Percentiles rank a stretch among this genome's conserved stretches.
These are phyloP conservation scores for Candida endomychidarum DNA, from an alignment of 805 yeast species.

Conservation along the genomic window DNA sequence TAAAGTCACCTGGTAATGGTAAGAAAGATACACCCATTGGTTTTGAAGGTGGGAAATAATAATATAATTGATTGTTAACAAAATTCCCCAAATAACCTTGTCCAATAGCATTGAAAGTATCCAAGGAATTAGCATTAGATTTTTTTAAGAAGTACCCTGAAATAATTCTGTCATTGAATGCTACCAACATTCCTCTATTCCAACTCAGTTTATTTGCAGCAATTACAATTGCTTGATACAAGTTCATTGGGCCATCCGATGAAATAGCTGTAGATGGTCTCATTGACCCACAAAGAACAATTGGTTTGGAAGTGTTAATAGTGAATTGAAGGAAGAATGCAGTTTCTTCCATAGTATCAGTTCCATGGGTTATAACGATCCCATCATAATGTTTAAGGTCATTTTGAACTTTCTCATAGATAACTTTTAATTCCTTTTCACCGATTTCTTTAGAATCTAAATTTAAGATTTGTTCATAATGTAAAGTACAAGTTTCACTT, in stretches of 20 bases:
- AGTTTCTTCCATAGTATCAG: constrained; percentile 68
- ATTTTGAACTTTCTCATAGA: constrained; percentile 47
- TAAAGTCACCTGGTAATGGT: constrained; percentile 23
- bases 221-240: constrained; percentile 66
- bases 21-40: constrained; percentile 48
- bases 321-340: constrained; percentile 60
- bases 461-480: constrained; percentile 62
- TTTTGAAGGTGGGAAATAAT: constrained; percentile 60
- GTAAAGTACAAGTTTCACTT: constrained; percentile 51
- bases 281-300: constrained; percentile 73
- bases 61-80: constrained; percentile 64
- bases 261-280: constrained; percentile 70
- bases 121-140: constrained; percentile 67
- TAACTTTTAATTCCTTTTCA: constrained; percentile 42
- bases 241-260: constrained; percentile 72
- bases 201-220: constrained; percentile 52
- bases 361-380: constrained; percentile 69
- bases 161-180: constrained; percentile 66
- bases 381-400: constrained; percentile 52
- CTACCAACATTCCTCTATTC: constrained; percentile 62
- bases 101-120: constrained; percentile 65
- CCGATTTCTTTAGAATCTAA: constrained; percentile 61
- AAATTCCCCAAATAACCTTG: constrained; percentile 73
- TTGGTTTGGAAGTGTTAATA: constrained; percentile 46
- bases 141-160: constrained; percentile 71